Conservation (phyloP, 2,329 filamentous ascomycete species). For the Microcyclosporella mali region DNA sequence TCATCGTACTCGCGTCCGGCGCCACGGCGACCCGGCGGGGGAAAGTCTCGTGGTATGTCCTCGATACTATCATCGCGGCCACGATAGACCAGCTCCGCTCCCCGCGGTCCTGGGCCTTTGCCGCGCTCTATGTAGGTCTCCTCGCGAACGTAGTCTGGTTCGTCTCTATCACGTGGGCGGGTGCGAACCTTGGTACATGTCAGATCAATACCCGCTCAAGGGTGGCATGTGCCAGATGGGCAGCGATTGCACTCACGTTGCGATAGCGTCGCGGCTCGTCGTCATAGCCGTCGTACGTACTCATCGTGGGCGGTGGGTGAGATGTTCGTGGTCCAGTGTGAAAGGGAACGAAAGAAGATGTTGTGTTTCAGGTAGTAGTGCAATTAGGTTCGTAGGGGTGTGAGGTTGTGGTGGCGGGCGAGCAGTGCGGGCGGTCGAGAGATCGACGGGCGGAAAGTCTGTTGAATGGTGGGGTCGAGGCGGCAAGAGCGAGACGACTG, state of each 20-base stretch:
- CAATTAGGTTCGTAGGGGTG: conserved; percentile 7
- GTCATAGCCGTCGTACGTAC: conserved; percentile 45
- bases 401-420: background rate
- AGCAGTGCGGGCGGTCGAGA: too few relatives aligned
- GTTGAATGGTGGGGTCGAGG: background rate
- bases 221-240: background rate
- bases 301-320: conserved; percentile 34
- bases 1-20: conserved; percentile 36
- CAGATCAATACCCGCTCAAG: conserved; percentile 8
- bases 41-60: conserved; percentile 78
- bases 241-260: conserved; percentile 19
- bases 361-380: conserved; percentile 1
- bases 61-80: conserved; percentile 74
- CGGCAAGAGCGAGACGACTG: background rate
- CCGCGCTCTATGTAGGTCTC: conserved; percentile 45
- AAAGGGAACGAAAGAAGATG: conserved; percentile 6
- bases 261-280: conserved; percentile 42
- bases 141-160: conserved; percentile 47
- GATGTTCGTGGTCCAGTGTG: conserved; percentile 6
- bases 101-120: conserved; percentile 36
- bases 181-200: conserved; percentile 28
- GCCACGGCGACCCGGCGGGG: conserved; percentile 50
- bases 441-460: background rate
- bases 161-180: conserved; percentile 42
- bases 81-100: conserved; percentile 44